Base-by-base conservation (phyloP, 2,329 filamentous ascomycete species). In the Lecanoromycetidae sp. region DNA sequence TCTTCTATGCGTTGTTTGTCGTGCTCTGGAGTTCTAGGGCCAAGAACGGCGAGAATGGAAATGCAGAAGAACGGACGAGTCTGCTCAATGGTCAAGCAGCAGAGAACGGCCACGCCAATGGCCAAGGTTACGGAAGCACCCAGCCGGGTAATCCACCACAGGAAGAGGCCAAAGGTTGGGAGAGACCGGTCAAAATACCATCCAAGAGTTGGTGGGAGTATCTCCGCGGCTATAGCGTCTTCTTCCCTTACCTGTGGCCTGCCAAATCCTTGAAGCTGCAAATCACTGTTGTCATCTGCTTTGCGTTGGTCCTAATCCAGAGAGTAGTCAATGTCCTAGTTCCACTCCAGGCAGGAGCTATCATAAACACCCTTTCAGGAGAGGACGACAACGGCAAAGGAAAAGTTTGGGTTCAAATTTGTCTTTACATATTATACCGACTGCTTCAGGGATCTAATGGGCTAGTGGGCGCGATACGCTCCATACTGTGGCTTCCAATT, bases 221-320 rank as follows among this genome's bases (percentile, higher is more conserved):
- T 63, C 70, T 95, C 51, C 80, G 82, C 54, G 87, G 90, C 37
- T 98, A 96, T 64, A 84, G 82, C 10, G 72, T 95, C 43, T 94
- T 98, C 66, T 93, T 96, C 62, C 90, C 88, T 0, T 98, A 96
- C 61, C 77, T 96, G 49, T 98, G 91, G 91, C 91, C 91, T 0
- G 83, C 80, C 58, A 90, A 90, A 59, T 80, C 86, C 42, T 67
- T 72, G 30, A 75, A 71, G 54, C 71, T 98, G 46, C 82, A 95
- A 67, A 55, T 87, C 20, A 75, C 88, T 46, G 87, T 95, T 17
- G 62, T 93, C 17, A 58, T 87, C 39, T 96, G 91, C 66, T 88
- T 96, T 59, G 44, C 78, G 29, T 74, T 98, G 39, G 79, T 96
- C 46, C 64, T 91, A 37, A 58, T 83, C 9, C 88, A 95, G 68